phyloP scores from a whole-genome alignment of 345 rosid species.

The Physaria fendleri region DNA sequence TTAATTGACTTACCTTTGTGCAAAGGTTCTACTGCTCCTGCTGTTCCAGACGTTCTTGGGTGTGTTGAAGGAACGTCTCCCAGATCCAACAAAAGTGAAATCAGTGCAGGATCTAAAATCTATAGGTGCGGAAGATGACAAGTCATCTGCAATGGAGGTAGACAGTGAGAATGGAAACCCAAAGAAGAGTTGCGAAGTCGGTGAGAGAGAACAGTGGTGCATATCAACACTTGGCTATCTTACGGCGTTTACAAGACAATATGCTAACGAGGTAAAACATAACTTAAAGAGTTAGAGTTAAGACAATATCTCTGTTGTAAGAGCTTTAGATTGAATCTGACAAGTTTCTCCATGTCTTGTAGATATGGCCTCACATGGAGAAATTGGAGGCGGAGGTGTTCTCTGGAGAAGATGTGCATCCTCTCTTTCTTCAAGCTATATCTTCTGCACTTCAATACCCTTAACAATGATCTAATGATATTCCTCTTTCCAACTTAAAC shows the following conservation, averaged over 20 bases:
- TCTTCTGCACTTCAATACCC: conserved; percentile 39
- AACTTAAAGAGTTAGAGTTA: neutral
- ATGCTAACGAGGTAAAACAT: conserved; percentile 69
- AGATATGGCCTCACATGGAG: conserved; percentile 88
- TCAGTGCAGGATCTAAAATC: conserved; percentile 58
- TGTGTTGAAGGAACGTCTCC: conserved; percentile 71
- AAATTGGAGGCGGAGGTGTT: conserved; percentile 67
- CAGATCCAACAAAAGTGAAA: conserved; percentile 59
- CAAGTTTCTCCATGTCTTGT: conserved; percentile 14
- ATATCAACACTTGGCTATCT: conserved; percentile 82
- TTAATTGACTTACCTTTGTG: conserved; percentile 5
- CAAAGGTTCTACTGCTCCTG: conserved; percentile 57
- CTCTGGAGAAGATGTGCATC: conserved; percentile 52
- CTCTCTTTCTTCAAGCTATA: conserved; percentile 65
- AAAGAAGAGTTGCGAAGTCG: conserved; percentile 49
- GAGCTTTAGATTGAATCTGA: neutral
- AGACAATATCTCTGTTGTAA: too few relatives aligned
- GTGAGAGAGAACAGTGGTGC: conserved; percentile 95
- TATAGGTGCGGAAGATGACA: conserved; percentile 42
- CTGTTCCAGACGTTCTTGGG: conserved; percentile 61
- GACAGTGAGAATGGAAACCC: conserved; percentile 60
- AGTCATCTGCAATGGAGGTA: conserved; percentile 66
- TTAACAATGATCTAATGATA: neutral
- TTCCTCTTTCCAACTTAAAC: neutral
- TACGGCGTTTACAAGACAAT: conserved; percentile 84